Percentiles rank a stretch among this genome's conserved stretches.
phyloP scores from a whole-genome alignment of 441 rosid genomes.

The Syzygium syzygioides region DNA sequence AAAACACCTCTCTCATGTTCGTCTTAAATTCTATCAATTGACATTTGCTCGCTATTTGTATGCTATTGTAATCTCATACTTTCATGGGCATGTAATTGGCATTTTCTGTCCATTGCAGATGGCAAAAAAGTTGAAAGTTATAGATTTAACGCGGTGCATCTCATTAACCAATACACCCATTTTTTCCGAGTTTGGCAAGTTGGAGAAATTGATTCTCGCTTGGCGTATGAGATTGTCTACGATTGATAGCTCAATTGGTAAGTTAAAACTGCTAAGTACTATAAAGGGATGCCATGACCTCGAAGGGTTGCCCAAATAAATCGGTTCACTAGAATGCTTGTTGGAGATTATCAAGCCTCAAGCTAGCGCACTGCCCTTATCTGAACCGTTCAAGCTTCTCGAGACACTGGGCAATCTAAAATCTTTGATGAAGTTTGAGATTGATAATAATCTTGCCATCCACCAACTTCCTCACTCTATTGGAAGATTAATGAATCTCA shows the following conservation, averaged over 20 bases:
- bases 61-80: too few relatives aligned
- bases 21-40: rapidly evolving
- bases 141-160: rapidly evolving
- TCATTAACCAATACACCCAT: rapidly evolving
- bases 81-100: rapidly evolving
- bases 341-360: neutral
- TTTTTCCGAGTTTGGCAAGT: neutral
- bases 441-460: neutral
- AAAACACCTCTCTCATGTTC: neutral
- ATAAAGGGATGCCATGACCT: neutral
- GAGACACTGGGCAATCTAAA: neutral
- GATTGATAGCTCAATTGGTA: neutral
- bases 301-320: rapidly evolving
- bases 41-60: too few relatives aligned
- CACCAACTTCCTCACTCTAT: neutral
- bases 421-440: neutral
- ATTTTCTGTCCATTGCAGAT: rapidly evolving
- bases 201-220: neutral
- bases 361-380: neutral
- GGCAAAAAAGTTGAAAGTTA: too few relatives aligned
- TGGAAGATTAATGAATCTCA: neutral
- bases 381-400: neutral
- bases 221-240: rapidly evolving
- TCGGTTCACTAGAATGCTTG: neutral
- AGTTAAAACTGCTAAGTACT: neutral